phyloP scores from a whole-genome alignment of 106 monocot genomes.

The Iris macrosiphon region DNA sequence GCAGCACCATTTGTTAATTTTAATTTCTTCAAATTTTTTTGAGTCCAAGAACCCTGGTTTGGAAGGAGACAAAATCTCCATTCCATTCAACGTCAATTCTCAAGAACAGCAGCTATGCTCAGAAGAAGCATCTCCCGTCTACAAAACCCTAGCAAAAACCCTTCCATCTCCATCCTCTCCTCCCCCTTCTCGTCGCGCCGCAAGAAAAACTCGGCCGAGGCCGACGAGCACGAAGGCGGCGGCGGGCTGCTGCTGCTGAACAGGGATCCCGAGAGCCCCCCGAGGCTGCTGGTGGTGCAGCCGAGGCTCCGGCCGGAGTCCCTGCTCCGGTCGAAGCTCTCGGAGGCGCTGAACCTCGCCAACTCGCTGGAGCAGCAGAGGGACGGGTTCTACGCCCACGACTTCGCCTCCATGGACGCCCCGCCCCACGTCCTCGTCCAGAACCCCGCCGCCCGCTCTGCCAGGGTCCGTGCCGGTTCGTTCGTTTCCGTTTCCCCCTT shows the following conservation, averaged over 20 bases:
- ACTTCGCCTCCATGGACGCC: constrained; percentile 34
- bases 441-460: constrained; percentile 61
- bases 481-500: neutral
- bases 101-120: too few species aligned
- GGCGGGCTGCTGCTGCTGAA: constrained; percentile 17
- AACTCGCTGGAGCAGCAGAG: constrained; percentile 84
- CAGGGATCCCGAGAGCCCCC: constrained; percentile 38
- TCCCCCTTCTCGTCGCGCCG: constrained; percentile 25
- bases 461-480: constrained; percentile 50
- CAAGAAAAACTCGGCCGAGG: constrained; percentile 1
- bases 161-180: constrained; percentile 5
- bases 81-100: too few species aligned
- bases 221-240: neutral
- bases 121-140: neutral
- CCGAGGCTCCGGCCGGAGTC: constrained; percentile 81
- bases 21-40: too few species aligned
- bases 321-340: constrained; percentile 60
- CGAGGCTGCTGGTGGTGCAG: constrained; percentile 82
- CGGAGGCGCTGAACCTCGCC: constrained; percentile 90
- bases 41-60: too few species aligned
- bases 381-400: constrained; percentile 40
- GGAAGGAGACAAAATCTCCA: too few species aligned
- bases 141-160: neutral
- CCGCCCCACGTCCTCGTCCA: constrained; percentile 77
- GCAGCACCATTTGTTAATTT: too few species aligned